Evolutionary conservation across 2,329 filamentous ascomycete species (phyloP).

Genomic region (Fusarium hostae): DNA sequence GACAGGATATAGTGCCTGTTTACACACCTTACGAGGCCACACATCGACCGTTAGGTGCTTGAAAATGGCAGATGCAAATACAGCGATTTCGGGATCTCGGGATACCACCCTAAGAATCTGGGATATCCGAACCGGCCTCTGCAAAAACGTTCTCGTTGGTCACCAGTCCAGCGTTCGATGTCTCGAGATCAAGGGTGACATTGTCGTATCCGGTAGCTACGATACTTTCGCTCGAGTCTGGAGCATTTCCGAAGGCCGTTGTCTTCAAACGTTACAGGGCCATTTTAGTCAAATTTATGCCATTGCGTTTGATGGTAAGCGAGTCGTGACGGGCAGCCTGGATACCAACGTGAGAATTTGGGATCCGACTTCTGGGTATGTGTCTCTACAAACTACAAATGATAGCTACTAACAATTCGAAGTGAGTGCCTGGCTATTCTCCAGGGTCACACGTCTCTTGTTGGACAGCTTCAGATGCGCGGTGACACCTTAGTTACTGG

Average conservation of each 20-base stretch:
- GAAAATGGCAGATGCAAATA: constrained; percentile 95
- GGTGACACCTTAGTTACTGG: constrained; percentile 95
- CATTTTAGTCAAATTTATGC: constrained; percentile 99
- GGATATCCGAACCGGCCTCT: constrained; percentile 89
- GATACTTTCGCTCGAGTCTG: constrained; percentile 97
- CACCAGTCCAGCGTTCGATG: constrained; percentile 97
- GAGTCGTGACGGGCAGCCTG: constrained; percentile 93
- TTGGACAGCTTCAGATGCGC: constrained; percentile 95
- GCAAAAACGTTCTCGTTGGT: constrained; percentile 90
- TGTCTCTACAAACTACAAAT: constrained; percentile 42
- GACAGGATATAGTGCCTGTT: constrained; percentile 66
- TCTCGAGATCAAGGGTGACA: constrained; percentile 93
- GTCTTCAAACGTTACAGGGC: constrained; percentile 87
- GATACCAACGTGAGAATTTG: constrained; percentile 98
- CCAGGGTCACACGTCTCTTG: constrained; percentile 95
- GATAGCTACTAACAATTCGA: constrained; percentile 47
- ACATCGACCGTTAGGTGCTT: constrained; percentile 96
- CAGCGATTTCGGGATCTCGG: constrained; percentile 94
- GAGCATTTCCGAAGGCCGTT: constrained; percentile 96
- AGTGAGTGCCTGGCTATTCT: constrained; percentile 88
- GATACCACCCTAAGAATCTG: constrained; percentile 95
- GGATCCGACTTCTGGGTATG: constrained; percentile 88
- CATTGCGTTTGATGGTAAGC: constrained; percentile 93
- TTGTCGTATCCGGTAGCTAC: constrained; percentile 98
- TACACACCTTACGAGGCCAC: constrained; percentile 89